phyloP scores from a whole-genome alignment of 441 rosid genomes.

The Euphorbia celastroides region DNA sequence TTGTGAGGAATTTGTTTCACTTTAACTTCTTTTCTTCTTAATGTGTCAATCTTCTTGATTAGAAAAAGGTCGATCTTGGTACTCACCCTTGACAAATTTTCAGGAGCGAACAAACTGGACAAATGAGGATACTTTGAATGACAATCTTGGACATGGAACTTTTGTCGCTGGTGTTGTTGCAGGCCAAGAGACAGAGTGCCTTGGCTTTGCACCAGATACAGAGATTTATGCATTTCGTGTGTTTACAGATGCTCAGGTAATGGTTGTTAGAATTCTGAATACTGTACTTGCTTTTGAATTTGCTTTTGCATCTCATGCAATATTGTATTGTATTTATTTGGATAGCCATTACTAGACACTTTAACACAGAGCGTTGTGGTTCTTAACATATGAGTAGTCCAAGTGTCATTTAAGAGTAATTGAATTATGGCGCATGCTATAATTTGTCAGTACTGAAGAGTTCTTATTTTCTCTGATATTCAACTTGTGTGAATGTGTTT shows the following conservation, averaged over 20 bases:
- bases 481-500: not conserved
- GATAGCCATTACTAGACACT: not conserved
- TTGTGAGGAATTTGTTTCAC: constrained; percentile 2
- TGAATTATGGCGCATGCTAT: not conserved
- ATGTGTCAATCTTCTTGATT: constrained; percentile 7
- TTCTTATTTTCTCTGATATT: not conserved
- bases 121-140: constrained; percentile 92
- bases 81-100: constrained; percentile 25
- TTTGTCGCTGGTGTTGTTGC: constrained; percentile 99
- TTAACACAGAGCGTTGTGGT: not conserved
- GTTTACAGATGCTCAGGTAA: constrained; percentile 99
- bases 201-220: constrained; percentile 95
- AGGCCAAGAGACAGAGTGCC: constrained; percentile 81
- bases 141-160: constrained; percentile 98
- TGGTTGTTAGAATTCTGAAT: constrained; percentile 30
- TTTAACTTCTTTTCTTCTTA: not conserved
- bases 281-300: constrained; percentile 9
- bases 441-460: not conserved
- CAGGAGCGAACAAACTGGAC: constrained; percentile 99
- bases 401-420: not conserved
- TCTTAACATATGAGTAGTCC: not conserved
- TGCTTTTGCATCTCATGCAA: not conserved
- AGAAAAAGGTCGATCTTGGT: constrained; percentile 15
- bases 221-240: constrained; percentile 95
- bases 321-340: not conserved